These are phyloP conservation scores for Periconia digitata DNA, from an alignment of 2,329 filamentous ascomycete species.

Conservation along the genomic window DNA sequence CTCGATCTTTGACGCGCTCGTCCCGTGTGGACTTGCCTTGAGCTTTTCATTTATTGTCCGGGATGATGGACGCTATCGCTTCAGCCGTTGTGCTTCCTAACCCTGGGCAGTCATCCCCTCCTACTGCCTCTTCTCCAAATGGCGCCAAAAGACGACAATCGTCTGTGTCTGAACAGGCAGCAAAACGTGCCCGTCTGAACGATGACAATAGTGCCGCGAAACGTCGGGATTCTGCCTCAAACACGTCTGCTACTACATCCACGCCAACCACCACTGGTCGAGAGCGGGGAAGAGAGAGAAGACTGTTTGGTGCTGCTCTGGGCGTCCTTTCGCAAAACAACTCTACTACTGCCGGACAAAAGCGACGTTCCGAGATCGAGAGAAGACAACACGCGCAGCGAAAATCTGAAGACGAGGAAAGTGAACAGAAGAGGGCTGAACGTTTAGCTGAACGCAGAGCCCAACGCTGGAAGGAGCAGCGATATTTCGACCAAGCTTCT, in stretches of 20 bases:
- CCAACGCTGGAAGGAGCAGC: slow-evolving; percentile 68
- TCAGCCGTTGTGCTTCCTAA: slow-evolving; percentile 59
- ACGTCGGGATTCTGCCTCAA: slow-evolving; percentile 17
- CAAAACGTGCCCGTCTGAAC: slow-evolving; percentile 57
- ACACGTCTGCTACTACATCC: slow-evolving; percentile 29
- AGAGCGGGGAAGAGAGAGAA: slow-evolving; percentile 81
- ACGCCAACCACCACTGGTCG: slow-evolving; percentile 52
- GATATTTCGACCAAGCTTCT: slow-evolving; percentile 72
- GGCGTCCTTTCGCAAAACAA: slow-evolving; percentile 77
- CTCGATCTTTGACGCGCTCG: not conserved
- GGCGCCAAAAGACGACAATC: slow-evolving; percentile 56
- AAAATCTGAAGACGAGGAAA: slow-evolving; percentile 71
- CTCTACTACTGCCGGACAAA: slow-evolving; percentile 60
- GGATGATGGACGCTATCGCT: slow-evolving; percentile 48
- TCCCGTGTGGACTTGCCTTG: not conserved
- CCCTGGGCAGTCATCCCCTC: slow-evolving; percentile 27
- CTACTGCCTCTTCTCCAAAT: slow-evolving; percentile 31
- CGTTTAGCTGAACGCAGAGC: slow-evolving; percentile 64
- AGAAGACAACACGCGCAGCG: slow-evolving; percentile 76
- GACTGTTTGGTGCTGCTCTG: slow-evolving; percentile 81
- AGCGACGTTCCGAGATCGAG: slow-evolving; percentile 77
- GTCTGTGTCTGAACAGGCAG: slow-evolving; percentile 52
- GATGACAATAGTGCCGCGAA: slow-evolving; percentile 24
- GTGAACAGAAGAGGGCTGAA: slow-evolving; percentile 67
- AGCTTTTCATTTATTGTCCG: not conserved